Base-by-base conservation (phyloP, 345 rosid genomes). In the Camelina neglecta region DNA sequence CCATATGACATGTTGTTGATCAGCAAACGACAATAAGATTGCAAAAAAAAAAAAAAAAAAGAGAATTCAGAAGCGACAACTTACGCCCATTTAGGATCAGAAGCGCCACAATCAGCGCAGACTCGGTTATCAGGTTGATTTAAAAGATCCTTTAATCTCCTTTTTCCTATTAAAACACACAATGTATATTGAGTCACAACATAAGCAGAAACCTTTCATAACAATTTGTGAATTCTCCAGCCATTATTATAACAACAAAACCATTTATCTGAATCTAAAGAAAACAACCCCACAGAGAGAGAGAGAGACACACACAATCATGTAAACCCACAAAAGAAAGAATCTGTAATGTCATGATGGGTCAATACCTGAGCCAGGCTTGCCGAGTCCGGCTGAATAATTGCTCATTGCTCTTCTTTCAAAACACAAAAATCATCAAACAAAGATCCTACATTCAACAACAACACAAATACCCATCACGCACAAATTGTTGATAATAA, bases 1-100 rank as follows among this genome's bases (percentile, higher is more conserved):
- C 21, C 4, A 53, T n/a, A 35, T 33, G 45, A 49, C 16, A 29
- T 6, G 15, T 11, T 73, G 47, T 6, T 13, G 8, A 15, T 53
- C 1, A 24, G 44, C 12, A 60, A 48, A 70, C 65, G 5, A 63
- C 18, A 49, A n/a, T 11, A 4, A 9, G 36, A 48, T 24, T 2
- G 26, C 2, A 7, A 57, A 0, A 65, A 4, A 74, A n/a, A 41
- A 7, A 57, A 0, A 65, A 4, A 74, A n/a, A 41, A 7, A 2
- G 7, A 59, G 53, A 24, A 12, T 20, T 55, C 45, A 13, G 47
- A 11, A 76, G 61, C 6, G 45, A 50, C 2, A 41, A 77, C 98
- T 86, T 84, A 93, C 98, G 87, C 98, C 98, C 97, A 93, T 84
- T 91, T 93, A 64, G 98, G 98, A 83, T 91, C 93, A 13, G 97